These are phyloP conservation scores for Deuterostichococcus epilithicus DNA, from an alignment of 139 green algal species.

Conservation along the genomic window DNA sequence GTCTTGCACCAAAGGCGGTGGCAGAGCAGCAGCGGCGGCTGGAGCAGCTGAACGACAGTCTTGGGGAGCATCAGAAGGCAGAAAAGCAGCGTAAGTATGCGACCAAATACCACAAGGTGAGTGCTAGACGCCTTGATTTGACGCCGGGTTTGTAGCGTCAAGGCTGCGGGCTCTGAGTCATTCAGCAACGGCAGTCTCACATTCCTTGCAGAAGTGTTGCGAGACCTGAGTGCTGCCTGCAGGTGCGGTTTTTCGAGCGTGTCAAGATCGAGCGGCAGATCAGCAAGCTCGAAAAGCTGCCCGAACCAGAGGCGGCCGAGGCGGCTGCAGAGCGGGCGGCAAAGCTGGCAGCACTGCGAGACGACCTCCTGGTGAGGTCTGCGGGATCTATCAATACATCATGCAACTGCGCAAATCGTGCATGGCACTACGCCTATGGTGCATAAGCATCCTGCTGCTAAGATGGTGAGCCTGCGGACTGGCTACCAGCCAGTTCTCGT, in stretches of 20 bases:
- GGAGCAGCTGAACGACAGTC: slow-evolving; percentile 31
- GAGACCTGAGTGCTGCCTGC: background rate
- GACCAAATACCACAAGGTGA: slow-evolving; percentile 72
- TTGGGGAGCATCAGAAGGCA: slow-evolving; percentile 17
- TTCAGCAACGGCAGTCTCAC: too few relatives aligned
- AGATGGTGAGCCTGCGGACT: too few relatives aligned
- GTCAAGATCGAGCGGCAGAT: slow-evolving; percentile 78
- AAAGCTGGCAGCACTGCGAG: slow-evolving; percentile 30
- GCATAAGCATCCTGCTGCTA: too few relatives aligned
- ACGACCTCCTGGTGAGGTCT: slow-evolving; percentile 50
- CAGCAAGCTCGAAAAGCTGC: slow-evolving; percentile 33
- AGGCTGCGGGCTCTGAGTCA: too few relatives aligned
- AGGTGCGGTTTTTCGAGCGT: slow-evolving; percentile 85
- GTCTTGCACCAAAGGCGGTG: slow-evolving; percentile 37
- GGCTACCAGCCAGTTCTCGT: too few relatives aligned
- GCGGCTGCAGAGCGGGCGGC: slow-evolving; percentile 1
- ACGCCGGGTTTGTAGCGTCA: too few relatives aligned
- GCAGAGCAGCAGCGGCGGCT: slow-evolving; percentile 55
- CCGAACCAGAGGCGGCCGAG: background rate
- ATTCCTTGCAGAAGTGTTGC: background rate
- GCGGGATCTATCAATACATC: too few relatives aligned
- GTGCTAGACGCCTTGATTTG: too few relatives aligned
- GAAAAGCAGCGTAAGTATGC: slow-evolving; percentile 62
- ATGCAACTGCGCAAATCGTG: too few relatives aligned
- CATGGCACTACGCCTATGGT: too few relatives aligned